Evolutionary conservation across 495 filamentous ascomycete species (phyloP).

Genomic region (Penicillium coprophilum): DNA sequence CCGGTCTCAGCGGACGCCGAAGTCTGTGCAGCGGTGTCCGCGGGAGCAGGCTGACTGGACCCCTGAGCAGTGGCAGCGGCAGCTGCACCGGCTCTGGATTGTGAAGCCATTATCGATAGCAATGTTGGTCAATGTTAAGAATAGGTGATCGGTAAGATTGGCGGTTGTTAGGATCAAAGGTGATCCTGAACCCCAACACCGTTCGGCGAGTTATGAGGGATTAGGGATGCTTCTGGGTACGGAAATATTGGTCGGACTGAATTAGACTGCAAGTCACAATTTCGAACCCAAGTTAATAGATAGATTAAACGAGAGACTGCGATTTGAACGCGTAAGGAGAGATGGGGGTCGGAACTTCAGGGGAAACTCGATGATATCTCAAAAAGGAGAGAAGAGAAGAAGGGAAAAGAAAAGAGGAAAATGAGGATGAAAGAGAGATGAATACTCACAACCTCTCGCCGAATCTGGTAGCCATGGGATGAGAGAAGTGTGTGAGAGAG

Average conservation of each 20-base stretch:
- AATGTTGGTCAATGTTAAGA: background rate
- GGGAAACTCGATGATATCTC: slow-evolving; percentile 9
- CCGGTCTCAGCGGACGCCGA: background rate
- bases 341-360: slow-evolving; percentile 17
- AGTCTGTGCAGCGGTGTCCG: background rate
- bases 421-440: slow-evolving; percentile 56
- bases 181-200: slow-evolving; percentile 5
- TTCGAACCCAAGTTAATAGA: slow-evolving; percentile 3
- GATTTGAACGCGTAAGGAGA: slow-evolving; percentile 12
- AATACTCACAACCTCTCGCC: slow-evolving; percentile 15
- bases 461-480: slow-evolving; percentile 63
- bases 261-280: background rate
- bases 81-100: background rate
- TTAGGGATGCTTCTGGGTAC: background rate
- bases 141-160: slow-evolving; percentile 1
- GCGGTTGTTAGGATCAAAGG: slow-evolving; percentile 6
- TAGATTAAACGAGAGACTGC: slow-evolving; percentile 23
- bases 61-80: background rate
- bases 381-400: slow-evolving; percentile 10
- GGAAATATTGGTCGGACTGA: background rate
- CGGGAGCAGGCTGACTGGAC: background rate
- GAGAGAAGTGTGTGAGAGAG: slow-evolving; percentile 62
- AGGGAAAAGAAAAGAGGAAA: slow-evolving; percentile 33
- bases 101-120: background rate
- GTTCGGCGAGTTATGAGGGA: slow-evolving; percentile 6